phyloP scores from a whole-genome alignment of 2,329 filamentous ascomycete species.

The Cladosporium sp. region DNA sequence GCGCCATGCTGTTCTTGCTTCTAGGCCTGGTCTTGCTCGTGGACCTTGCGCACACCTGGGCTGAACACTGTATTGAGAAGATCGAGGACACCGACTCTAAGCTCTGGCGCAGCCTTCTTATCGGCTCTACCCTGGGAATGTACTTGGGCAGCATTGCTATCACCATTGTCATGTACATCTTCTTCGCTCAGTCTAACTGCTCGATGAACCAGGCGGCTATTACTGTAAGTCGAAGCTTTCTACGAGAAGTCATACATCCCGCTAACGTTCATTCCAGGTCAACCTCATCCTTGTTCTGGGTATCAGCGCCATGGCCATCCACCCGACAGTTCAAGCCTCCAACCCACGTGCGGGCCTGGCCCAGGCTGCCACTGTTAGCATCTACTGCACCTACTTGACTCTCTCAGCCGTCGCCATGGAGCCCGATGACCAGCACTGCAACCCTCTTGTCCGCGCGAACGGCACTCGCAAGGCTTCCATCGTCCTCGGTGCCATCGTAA shows the following conservation, averaged over 20 bases:
- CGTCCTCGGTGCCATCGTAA: slow-evolving; percentile 89
- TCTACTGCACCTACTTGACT: slow-evolving; percentile 98
- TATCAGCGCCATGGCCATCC: slow-evolving; percentile 82
- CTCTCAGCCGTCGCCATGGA: slow-evolving; percentile 99
- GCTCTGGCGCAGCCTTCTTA: slow-evolving; percentile 80
- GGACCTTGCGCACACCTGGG: slow-evolving; percentile 94
- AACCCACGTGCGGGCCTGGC: slow-evolving; percentile 93
- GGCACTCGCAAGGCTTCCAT: slow-evolving; percentile 88
- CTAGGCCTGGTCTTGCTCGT: slow-evolving; percentile 90
- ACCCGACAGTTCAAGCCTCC: slow-evolving; percentile 84
- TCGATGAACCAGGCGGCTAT: slow-evolving; percentile 97
- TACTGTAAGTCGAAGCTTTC: slow-evolving; percentile 53
- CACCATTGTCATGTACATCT: slow-evolving; percentile 96
- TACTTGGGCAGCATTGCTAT: slow-evolving; percentile 87
- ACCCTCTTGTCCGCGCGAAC: slow-evolving; percentile 81
- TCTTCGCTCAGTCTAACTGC: slow-evolving; percentile 80
- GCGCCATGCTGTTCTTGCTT: slow-evolving; percentile 90
- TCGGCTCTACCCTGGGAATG: slow-evolving; percentile 92
- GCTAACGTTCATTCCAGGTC: slow-evolving; percentile 48
- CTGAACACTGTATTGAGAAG: slow-evolving; percentile 90
- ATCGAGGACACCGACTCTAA: slow-evolving; percentile 87
- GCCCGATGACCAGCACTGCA: slow-evolving; percentile 90
- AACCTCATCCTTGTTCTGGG: slow-evolving; percentile 82
- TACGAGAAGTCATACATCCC: slow-evolving; percentile 1
- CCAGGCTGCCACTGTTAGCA: slow-evolving; percentile 95